phyloP scores from a whole-genome alignment of 1,284 basidiomycete species.

The Sporisorium reilianum region DNA sequence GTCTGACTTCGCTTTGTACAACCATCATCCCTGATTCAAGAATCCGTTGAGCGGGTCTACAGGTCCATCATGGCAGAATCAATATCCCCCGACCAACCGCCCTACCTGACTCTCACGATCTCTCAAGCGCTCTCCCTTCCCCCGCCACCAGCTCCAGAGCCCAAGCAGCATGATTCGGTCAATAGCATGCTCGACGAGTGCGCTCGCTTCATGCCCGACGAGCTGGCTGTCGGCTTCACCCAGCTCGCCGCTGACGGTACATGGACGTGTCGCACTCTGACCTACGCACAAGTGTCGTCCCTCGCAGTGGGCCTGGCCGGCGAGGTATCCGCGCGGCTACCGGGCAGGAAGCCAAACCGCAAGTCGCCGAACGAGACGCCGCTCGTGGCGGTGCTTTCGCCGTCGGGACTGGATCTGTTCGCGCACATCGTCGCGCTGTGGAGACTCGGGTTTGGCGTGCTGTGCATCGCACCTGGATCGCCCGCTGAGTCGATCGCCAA shows the following conservation, averaged over 20 bases:
- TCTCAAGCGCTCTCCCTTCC: constrained; percentile 43
- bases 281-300: constrained; percentile 24
- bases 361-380: constrained; percentile 23
- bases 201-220: constrained; percentile 60
- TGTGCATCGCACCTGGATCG: constrained; percentile 71
- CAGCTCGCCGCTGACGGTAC: constrained; percentile 24
- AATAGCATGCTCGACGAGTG: constrained; percentile 68
- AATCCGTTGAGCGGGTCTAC: background rate
- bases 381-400: constrained; percentile 69
- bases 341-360: constrained; percentile 11
- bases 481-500: constrained; percentile 75
- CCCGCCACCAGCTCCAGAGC: constrained; percentile 55
- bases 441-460: constrained; percentile 69
- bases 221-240: constrained; percentile 70
- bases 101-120: constrained; percentile 50
- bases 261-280: constrained; percentile 62
- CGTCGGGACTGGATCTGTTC: constrained; percentile 70
- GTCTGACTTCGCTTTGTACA: background rate
- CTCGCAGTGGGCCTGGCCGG: constrained; percentile 16
- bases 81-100: constrained; percentile 27
- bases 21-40: background rate
- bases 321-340: constrained; percentile 10
- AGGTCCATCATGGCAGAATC: constrained; percentile 19
- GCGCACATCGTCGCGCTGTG: constrained; percentile 69
- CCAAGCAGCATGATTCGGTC: constrained; percentile 66